These are phyloP conservation scores for Calonectria naviculata DNA, from an alignment of 2,329 filamentous ascomycete species.

Conservation along the genomic window DNA sequence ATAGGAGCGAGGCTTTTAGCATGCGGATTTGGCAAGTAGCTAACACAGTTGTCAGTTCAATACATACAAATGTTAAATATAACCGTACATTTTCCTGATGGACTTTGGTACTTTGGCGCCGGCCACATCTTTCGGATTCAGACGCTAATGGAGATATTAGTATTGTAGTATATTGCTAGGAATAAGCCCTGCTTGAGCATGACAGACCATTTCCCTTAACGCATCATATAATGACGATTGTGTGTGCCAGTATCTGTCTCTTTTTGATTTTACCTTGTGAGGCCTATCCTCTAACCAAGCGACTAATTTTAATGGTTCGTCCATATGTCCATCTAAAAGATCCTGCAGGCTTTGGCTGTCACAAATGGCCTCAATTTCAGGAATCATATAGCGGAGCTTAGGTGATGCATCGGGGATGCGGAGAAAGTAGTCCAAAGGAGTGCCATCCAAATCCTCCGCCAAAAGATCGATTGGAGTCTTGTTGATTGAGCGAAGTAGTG, in stretches of 20 bases:
- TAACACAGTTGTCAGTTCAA: neutral
- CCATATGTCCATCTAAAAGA: neutral
- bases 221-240: neutral
- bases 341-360: neutral
- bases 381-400: neutral
- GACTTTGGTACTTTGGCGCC: neutral
- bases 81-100: neutral
- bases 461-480: neutral
- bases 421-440: neutral
- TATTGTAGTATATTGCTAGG: neutral
- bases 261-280: neutral
- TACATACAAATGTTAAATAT: too few relatives aligned
- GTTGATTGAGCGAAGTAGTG: neutral
- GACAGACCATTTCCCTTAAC: neutral
- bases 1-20: neutral
- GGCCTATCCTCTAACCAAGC: neutral
- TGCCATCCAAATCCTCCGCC: neutral
- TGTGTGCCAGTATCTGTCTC: neutral
- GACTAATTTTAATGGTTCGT: neutral
- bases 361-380: neutral
- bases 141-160: neutral
- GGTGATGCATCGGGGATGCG: neutral
- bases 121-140: neutral
- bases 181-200: too few relatives aligned
- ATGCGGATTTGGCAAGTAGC: neutral